phyloP scores from a whole-genome alignment of 2,329 filamentous ascomycete species.

The Dryadomyces quercus-mongolicae region DNA sequence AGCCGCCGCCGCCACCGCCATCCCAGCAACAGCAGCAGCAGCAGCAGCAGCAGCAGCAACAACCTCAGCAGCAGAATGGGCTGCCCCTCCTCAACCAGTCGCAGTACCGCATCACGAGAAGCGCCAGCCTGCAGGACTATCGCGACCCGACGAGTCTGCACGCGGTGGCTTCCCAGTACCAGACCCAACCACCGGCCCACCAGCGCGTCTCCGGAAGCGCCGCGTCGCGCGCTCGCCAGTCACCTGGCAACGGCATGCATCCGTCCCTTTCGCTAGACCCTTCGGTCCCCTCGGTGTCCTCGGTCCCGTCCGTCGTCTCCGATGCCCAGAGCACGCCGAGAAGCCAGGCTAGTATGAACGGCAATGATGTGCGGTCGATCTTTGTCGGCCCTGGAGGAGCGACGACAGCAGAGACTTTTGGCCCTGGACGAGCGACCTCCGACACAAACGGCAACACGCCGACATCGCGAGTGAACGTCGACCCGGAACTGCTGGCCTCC shows the following conservation, averaged over 20 bases:
- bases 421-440: neutral
- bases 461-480: neutral
- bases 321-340: neutral
- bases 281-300: neutral
- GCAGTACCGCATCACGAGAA: constrained; percentile 11
- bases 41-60: too few relatives aligned
- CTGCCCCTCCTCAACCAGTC: constrained; percentile 13
- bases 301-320: neutral
- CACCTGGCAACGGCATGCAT: neutral
- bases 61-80: neutral
- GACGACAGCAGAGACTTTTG: neutral
- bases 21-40: too few relatives aligned
- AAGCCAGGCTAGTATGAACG: neutral
- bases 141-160: constrained; percentile 11
- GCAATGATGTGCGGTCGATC: neutral
- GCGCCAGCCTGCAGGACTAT: constrained; percentile 14
- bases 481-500: neutral
- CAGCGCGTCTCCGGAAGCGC: neutral
- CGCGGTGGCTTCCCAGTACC: neutral
- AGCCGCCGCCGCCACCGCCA: too few relatives aligned
- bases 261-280: neutral
- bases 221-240: neutral
- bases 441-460: neutral
- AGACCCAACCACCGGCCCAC: neutral
- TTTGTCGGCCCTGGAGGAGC: neutral